Base-by-base conservation (phyloP, 345 rosid genomes). In the Xanthoceras sorbifolium region DNA sequence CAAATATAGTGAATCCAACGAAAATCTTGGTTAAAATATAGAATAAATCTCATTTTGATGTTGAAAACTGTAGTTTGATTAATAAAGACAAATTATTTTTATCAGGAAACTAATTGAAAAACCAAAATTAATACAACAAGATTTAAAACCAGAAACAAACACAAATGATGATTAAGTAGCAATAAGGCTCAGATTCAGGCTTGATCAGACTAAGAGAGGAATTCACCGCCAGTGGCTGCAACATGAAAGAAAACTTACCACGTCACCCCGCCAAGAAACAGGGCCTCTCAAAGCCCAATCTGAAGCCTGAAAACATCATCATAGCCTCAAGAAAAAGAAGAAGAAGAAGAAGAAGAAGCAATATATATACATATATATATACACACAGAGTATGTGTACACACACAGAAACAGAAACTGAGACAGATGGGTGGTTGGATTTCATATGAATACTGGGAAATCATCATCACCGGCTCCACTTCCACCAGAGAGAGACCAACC, bases 131-230 rank as follows among this genome's bases (percentile, higher is more conserved):
- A 36, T 36, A 5, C 8, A 36, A 36, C 40, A 36, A 36, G n/a
- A n/a, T n/a, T n/a, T n/a, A 64, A 64, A 32, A 14, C 23, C 11
- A 34, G 44, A 38, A 9, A 9, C 22, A 18, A 38, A 57, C 9
- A 62, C 5, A 14, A 62, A 25, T 0, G 65, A 22, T 25, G 28
- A 55, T 40, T 22, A 11, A 31, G 31, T n/a, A 5, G 5, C 5
- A 17, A 42, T 6, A 26, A 14, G 72, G 72, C 72, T 68, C 72
- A 68, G 72, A 6, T 42, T 68, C 72, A 46, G 54, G 34, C 36
- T 68, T 46, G 72, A 68, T 15, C 36, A 68, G 59, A 42, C 31
- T 22, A 40, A 68, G 72, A 46, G 36, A 68, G 72, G 72, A 69
- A 67, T 48, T 44, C 72, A 25, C 60, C 38, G n/a, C n/a, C 36